Evolutionary conservation across 805 yeast genomes (phyloP).

Genomic region (Wickerhamiella lipophila): DNA sequence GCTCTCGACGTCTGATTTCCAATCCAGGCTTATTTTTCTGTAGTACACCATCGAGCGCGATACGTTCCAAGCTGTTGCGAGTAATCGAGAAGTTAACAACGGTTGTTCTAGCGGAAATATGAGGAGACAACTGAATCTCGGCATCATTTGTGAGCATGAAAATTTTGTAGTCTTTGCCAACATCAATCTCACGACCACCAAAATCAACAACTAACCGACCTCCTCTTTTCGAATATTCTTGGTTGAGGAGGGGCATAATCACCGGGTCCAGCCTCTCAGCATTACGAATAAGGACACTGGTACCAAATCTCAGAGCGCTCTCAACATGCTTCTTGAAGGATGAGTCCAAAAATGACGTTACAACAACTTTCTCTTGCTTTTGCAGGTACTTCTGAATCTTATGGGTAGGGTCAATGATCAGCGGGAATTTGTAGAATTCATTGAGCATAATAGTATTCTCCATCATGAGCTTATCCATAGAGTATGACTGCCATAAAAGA

Average conservation of each 20-base stretch:
- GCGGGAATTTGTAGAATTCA: slow-evolving; percentile 34
- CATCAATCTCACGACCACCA: slow-evolving; percentile 54
- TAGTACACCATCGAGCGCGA: slow-evolving; percentile 47
- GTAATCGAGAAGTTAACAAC: slow-evolving; percentile 65
- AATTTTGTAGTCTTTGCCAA: slow-evolving; percentile 49
- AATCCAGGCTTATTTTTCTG: slow-evolving; percentile 50
- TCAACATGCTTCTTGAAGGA: slow-evolving; percentile 58
- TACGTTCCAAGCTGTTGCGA: slow-evolving; percentile 48
- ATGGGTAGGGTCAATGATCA: slow-evolving; percentile 63
- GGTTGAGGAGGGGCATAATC: slow-evolving; percentile 46
- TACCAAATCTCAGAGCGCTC: slow-evolving; percentile 76
- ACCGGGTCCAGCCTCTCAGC: slow-evolving; percentile 74
- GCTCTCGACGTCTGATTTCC: slow-evolving; percentile 42
- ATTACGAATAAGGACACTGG: slow-evolving; percentile 55
- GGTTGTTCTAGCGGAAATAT: slow-evolving; percentile 49
- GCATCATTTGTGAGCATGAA: slow-evolving; percentile 52
- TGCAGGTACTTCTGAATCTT: slow-evolving; percentile 33
- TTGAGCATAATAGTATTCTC: slow-evolving; percentile 52
- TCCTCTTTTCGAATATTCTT: slow-evolving; percentile 52
- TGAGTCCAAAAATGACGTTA: slow-evolving; percentile 58
- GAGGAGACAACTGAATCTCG: slow-evolving; percentile 35
- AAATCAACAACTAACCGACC: slow-evolving; percentile 52
- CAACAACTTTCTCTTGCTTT: slow-evolving; percentile 20
- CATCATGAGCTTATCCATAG: slow-evolving; percentile 46
- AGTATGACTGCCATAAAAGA: slow-evolving; percentile 40